Conservation (phyloP, 2,329 filamentous ascomycete genomes). For the Paracorniculantispora psalliotae region DNA sequence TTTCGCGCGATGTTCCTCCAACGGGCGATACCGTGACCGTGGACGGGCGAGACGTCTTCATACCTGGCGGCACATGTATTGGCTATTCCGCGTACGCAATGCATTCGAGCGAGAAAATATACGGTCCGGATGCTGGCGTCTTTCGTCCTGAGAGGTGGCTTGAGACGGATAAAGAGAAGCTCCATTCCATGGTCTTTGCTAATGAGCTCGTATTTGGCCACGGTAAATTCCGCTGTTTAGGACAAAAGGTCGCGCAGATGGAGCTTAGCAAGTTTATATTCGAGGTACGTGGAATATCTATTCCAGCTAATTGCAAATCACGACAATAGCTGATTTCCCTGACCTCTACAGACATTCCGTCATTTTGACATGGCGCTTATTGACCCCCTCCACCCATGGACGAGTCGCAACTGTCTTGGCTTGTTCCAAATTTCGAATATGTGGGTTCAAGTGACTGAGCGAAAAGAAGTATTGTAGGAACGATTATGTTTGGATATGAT, state of each 20-base stretch:
- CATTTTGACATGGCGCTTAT: conserved; percentile 26
- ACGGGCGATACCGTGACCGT: conserved; percentile 13
- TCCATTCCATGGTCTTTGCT: conserved; percentile 23
- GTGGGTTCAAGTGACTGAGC: conserved; percentile 27
- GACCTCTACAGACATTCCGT: conserved; percentile 21
- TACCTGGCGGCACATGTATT: conserved; percentile 19
- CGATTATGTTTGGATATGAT: not conserved
- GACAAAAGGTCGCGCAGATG: conserved; percentile 27
- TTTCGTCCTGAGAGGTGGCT: conserved; percentile 25
- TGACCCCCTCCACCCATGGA: conserved; percentile 24
- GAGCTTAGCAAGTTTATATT: conserved; percentile 20
- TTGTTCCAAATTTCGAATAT: conserved; percentile 28
- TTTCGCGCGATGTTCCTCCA: conserved; percentile 19
- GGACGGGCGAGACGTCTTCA: conserved; percentile 9
- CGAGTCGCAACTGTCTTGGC: conserved; percentile 22
- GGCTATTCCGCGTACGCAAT: conserved; percentile 23
- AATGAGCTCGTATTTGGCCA: conserved; percentile 29
- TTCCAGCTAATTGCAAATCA: not conserved
- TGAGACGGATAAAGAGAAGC: conserved; percentile 21
- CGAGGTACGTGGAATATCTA: conserved; percentile 7
- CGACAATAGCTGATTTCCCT: not conserved
- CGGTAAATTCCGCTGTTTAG: conserved; percentile 27
- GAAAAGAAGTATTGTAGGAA: not conserved
- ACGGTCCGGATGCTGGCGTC: conserved; percentile 20
- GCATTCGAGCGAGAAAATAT: conserved; percentile 20